These are phyloP conservation scores for Trichoderma oligosporum DNA, from an alignment of 2,329 filamentous ascomycete genomes.

Conservation along the genomic window DNA sequence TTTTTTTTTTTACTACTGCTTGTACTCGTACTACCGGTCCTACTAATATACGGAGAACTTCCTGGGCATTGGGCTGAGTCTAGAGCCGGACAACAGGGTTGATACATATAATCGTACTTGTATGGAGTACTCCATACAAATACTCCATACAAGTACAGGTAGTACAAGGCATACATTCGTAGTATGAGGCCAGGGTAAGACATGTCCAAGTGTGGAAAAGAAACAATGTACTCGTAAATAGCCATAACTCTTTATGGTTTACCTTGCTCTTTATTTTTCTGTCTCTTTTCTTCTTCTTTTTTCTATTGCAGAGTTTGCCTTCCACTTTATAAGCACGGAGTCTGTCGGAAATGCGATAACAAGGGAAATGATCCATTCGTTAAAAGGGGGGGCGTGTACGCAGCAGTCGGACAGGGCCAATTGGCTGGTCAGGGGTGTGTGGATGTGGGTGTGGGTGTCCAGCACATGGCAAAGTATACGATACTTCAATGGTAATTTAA, in stretches of 20 bases:
- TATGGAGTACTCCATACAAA: too few relatives aligned
- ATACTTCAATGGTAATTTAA: conserved; percentile 19
- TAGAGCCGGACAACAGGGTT: conserved; percentile 13
- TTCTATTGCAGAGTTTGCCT: conserved; percentile 1
- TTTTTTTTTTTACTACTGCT: too few relatives aligned
- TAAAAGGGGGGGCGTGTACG: not conserved
- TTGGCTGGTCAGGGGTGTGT: not conserved
- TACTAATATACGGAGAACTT: not conserved
- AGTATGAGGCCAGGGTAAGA: too few relatives aligned
- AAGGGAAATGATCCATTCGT: not conserved
- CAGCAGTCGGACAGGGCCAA: not conserved
- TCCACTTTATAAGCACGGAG: not conserved
- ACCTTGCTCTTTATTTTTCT: not conserved
- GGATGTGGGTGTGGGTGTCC: conserved; percentile 19
- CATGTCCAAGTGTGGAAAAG: not conserved
- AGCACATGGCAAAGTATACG: conserved; percentile 30
- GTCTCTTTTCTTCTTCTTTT: not conserved
- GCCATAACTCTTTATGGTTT: not conserved
- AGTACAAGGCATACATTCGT: too few relatives aligned
- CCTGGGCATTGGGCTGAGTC: conserved; percentile 12
- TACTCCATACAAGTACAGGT: too few relatives aligned
- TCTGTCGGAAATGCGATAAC: not conserved
- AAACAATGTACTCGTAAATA: not conserved
- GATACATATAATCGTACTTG: not conserved
- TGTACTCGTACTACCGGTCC: not conserved